Evolutionary conservation across 1,139 yeast species (phyloP).

Genomic region (Blastobotrys arbuscula): DNA sequence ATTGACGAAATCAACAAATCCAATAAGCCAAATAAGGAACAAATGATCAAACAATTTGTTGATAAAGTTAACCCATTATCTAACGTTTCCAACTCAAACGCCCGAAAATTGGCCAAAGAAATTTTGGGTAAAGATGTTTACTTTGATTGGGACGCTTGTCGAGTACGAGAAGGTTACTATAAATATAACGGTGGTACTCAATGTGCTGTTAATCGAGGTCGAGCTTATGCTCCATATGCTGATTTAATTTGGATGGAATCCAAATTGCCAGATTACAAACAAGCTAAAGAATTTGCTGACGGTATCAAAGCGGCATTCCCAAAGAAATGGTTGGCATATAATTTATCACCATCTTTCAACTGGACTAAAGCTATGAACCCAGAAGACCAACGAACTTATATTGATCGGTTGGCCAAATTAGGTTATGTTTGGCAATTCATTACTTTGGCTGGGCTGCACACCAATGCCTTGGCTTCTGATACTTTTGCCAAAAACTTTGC

Average conservation of each 20-base stretch:
- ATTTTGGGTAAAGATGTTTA: slow-evolving; percentile 76
- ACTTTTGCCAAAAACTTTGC: slow-evolving; percentile 76
- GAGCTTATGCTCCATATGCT: slow-evolving; percentile 92
- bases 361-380: slow-evolving; percentile 94
- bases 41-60: slow-evolving; percentile 60
- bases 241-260: slow-evolving; percentile 99
- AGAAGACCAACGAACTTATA: slow-evolving; percentile 85
- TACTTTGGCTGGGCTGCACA: slow-evolving; percentile 95
- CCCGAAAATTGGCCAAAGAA: slow-evolving; percentile 68
- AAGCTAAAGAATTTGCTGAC: slow-evolving; percentile 91
- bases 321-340: slow-evolving; percentile 92
- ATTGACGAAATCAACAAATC: slow-evolving; percentile 72
- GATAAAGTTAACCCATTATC: slow-evolving; percentile 69
- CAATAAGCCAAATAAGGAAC: slow-evolving; percentile 55
- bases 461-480: slow-evolving; percentile 90
- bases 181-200: slow-evolving; percentile 95
- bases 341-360: slow-evolving; percentile 95
- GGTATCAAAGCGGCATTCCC: slow-evolving; percentile 83
- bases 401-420: slow-evolving; percentile 75
- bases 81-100: slow-evolving; percentile 72
- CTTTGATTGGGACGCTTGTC: slow-evolving; percentile 95
- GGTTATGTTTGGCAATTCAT: slow-evolving; percentile 99
- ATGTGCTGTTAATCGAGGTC: slow-evolving; percentile 96
- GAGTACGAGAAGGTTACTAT: slow-evolving; percentile 97
- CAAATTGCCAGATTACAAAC: slow-evolving; percentile 86